These are phyloP conservation scores for Paramecium sonneborni DNA, from an alignment of 73 alveolate species.

Conservation along the genomic window DNA sequence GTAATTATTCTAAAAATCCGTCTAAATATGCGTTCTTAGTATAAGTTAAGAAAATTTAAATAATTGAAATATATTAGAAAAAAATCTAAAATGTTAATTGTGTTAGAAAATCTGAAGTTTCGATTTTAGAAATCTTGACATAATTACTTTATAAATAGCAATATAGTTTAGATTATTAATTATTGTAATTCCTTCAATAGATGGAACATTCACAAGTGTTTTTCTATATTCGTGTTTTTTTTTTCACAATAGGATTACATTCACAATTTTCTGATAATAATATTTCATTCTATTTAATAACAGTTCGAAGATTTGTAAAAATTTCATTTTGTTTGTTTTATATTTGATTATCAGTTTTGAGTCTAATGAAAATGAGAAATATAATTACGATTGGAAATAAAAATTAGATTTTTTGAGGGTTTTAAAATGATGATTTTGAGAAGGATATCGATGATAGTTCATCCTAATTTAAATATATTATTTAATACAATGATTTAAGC, in stretches of 20 bases:
- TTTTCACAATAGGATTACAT: background rate
- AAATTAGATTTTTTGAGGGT: background rate
- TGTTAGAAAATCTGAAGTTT: background rate
- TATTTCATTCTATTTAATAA: background rate
- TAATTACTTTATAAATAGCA: background rate
- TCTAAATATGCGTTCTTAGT: background rate
- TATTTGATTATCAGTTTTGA: background rate
- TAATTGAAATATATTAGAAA: background rate
- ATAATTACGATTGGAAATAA: slow-evolving; percentile 4
- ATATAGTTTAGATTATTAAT: background rate
- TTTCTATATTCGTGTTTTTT: background rate
- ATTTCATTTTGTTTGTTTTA: background rate
- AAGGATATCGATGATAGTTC: background rate
- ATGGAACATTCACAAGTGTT: background rate
- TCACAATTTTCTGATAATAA: background rate
- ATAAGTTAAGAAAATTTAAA: background rate
- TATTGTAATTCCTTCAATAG: background rate
- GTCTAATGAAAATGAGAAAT: background rate
- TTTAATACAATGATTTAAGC: background rate
- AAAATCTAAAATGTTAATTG: background rate
- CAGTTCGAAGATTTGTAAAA: background rate
- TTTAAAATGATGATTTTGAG: background rate
- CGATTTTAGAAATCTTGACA: background rate
- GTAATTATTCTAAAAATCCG: background rate
- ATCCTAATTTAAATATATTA: background rate